Evolutionary conservation across 192 early-diverging fungal genomes (phyloP), one percentile per base, ranked within the genome.

Genomic region (Umbelopsis sp.): DNA sequence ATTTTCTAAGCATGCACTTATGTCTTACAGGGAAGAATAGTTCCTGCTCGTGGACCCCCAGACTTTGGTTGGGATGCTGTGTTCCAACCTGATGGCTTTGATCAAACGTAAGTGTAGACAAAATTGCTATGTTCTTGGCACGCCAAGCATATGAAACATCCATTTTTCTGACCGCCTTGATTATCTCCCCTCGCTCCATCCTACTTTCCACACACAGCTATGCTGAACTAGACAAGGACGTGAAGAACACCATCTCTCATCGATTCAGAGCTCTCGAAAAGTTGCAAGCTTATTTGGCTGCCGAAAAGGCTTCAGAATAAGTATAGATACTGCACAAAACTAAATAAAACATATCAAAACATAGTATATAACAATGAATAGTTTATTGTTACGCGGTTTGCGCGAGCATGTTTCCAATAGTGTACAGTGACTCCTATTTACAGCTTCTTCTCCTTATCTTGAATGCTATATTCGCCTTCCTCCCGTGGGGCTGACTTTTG

Each of bases 51-150:
- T 46, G 97, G 97, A 0, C 91, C 93, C 11, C 73, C 77, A 12
- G 77, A 81, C 55, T 99, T 99, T 84, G 97, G 97, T 12, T 99
- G 97, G 97, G 96, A 99, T 86, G 91, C 96, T 9, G 84, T 97
- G 37, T 99, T 99, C 76, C 78, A 93, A 83, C 97, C 97, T 15
- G 87, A 90, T 64, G 92, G 91, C 30, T 84, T 78, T 49, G 77
- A 80, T 52, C 68, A 87, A 68, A 93, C 92, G 66, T 91, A 71
- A 50, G 69, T 69, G 22, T 49, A 27, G 18, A 49, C 10, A 12
- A 46, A 46, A 4, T 16, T 20, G 2, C 30, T 30, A 22, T 23
- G 22, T 21, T 52, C 55, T 61, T 61, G 55, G 55, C 55, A 33
- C 25, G 55, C 55, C 55, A 61, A 61, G 55, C 30, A 18, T 16